Evolutionary conservation across 768 basidiomycete species (phyloP).

Genomic region (Mycena indigotica): DNA sequence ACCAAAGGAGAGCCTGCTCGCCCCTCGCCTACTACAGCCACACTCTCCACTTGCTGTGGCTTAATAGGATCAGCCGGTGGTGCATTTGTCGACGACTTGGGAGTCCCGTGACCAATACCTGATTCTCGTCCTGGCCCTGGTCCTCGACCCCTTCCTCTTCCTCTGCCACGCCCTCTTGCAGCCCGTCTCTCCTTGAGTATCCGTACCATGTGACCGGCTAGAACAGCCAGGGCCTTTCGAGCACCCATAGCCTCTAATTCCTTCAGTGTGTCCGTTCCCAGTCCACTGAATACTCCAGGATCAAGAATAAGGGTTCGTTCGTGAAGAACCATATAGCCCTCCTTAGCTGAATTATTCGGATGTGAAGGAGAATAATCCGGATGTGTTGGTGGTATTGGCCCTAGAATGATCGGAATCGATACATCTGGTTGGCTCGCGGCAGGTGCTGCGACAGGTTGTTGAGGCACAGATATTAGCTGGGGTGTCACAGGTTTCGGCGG

Average conservation of each 20-base stretch:
- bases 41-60: background rate
- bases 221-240: constrained; percentile 74
- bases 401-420: constrained; percentile 76
- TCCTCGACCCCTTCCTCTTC: constrained; percentile 40
- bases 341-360: constrained; percentile 51
- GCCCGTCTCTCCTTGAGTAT: constrained; percentile 71
- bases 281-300: constrained; percentile 79
- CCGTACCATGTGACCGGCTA: constrained; percentile 84
- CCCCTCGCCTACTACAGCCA: constrained; percentile 27
- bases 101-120: no score
- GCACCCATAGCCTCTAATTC: constrained; percentile 82
- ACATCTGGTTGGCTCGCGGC: constrained; percentile 46
- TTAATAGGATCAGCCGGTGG: background rate
- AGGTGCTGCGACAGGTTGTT: constrained; percentile 8
- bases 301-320: constrained; percentile 83
- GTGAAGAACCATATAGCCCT: constrained; percentile 76
- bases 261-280: constrained; percentile 71
- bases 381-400: constrained; percentile 68
- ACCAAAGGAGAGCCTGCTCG: constrained; percentile 56
- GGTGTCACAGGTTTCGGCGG: no score
- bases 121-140: constrained; percentile 30
- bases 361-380: constrained; percentile 51
- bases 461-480: constrained; percentile 14
- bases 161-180: constrained; percentile 45
- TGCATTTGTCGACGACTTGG: background rate